Base-by-base conservation (phyloP, 2,329 filamentous ascomycete genomes). In the Onygenales sp. region DNA sequence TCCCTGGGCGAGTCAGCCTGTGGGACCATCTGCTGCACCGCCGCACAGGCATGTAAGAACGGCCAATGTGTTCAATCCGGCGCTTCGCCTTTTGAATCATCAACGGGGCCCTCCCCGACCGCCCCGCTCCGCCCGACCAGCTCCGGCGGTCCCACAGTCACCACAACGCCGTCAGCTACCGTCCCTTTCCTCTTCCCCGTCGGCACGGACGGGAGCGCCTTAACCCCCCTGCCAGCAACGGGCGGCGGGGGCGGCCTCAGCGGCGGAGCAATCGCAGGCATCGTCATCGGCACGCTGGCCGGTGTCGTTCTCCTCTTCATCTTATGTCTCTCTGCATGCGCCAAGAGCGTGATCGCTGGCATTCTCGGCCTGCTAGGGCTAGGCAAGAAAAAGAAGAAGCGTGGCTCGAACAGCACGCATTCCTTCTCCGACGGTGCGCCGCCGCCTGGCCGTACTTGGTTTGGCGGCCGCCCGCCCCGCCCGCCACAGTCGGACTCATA, bases 241-340 rank as follows among this genome's bases (percentile, higher is more conserved):
- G 61, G 60, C 7, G 63, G 63, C 46, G 63, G 63, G 50, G 63
- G 67, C 39, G 72, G 73, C 21, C 64, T 78, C 21, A 76, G 73
- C 54, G 74, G 73, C 14, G 75, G 75, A 21, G 75, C 75, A 1
- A 78, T 78, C 54, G 75, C 75, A 17, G 75, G 75, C 41, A 78
- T 78, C 49, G 75, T 78, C 53, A 75, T 78, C 51, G 75, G 75
- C 42, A 69, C 71, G 14, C 68, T 77, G 52, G 67, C 68, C 1
- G 75, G 72, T 49, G 67, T 75, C 9, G 62, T 75, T 47, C 59
- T 76, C 10, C 60, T 77, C 39, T 59, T 76, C 27, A 64, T 77
- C 21, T 57, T 77, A 27, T 75, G 72, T 58, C 63, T 66, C 51
- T 75, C 70, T 58, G 61, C 69, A 56, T 76, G 74, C 55, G 69